Conservation (phyloP, 495 filamentous ascomycete species). For the Lasiosphaeria ovina region DNA sequence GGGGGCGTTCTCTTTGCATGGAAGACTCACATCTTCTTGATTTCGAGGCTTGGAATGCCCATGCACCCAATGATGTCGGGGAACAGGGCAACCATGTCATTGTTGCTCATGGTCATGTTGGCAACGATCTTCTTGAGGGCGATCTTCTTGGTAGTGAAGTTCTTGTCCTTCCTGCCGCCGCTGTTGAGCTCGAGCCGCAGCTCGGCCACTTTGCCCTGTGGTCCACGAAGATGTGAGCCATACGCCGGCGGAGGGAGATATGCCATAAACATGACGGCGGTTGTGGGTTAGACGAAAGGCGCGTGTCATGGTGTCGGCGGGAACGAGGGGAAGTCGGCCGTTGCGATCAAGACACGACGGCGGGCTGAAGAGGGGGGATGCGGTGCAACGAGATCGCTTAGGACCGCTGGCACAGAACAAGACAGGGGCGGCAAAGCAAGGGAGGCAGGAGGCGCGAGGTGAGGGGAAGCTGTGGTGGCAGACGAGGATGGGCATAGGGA, state of each 20-base stretch:
- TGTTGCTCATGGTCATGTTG: slow-evolving; percentile 99
- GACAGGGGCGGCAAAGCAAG: background rate
- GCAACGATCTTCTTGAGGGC: slow-evolving; percentile 99
- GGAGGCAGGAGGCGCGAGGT: slow-evolving; percentile 1
- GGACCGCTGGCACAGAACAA: slow-evolving; percentile 5
- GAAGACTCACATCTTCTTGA: slow-evolving; percentile 92
- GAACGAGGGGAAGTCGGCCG: slow-evolving; percentile 5
- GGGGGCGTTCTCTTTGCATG: no score
- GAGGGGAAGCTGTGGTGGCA: slow-evolving; percentile 3
- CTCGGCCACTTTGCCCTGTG: slow-evolving; percentile 98
- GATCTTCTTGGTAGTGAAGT: slow-evolving; percentile 94
- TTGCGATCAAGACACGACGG: background rate
- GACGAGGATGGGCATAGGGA: background rate
- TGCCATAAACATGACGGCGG: slow-evolving; percentile 49
- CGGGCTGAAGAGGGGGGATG: background rate
- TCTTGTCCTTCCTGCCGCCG: slow-evolving; percentile 98
- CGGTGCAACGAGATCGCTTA: slow-evolving; percentile 2
- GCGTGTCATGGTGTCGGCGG: slow-evolving; percentile 28
- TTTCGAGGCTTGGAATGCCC: slow-evolving; percentile 89
- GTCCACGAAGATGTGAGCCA: slow-evolving; percentile 39
- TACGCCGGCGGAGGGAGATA: slow-evolving; percentile 41
- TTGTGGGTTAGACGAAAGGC: slow-evolving; percentile 4
- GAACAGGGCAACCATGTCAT: slow-evolving; percentile 97
- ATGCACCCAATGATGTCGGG: slow-evolving; percentile 94
- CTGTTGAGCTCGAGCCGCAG: slow-evolving; percentile 90